Percentiles rank a stretch among this genome's conserved stretches.
Evolutionary conservation across 345 rosid genomes (phyloP).

Genomic region (Murraya paniculata): DNA sequence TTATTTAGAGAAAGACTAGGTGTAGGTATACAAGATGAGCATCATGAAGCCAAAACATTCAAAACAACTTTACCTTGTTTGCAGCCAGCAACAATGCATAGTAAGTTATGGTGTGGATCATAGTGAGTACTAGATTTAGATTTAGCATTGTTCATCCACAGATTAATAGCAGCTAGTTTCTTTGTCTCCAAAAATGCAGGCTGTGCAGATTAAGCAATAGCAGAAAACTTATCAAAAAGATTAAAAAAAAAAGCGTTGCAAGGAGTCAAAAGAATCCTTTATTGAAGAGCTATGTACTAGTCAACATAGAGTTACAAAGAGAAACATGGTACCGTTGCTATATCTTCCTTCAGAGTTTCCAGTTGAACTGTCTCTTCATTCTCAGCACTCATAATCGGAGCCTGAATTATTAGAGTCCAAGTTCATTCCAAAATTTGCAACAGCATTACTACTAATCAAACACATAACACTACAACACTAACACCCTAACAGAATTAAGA

Average conservation of each 20-base stretch:
- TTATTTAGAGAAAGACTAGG: not conserved
- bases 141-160: slow-evolving; percentile 85
- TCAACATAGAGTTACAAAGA: slow-evolving; percentile 4
- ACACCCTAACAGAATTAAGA: slow-evolving; percentile 13
- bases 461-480: not conserved
- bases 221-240: not conserved
- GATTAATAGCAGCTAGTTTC: slow-evolving; percentile 65
- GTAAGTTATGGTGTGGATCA: slow-evolving; percentile 88
- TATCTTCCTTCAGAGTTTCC: slow-evolving; percentile 61
- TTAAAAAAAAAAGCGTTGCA: not conserved
- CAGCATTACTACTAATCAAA: not conserved
- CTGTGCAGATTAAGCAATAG: slow-evolving; percentile 37
- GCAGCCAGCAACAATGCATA: slow-evolving; percentile 68
- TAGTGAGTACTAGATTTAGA: slow-evolving; percentile 85
- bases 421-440: not conserved
- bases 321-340: slow-evolving; percentile 40
- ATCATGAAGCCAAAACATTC: not conserved
- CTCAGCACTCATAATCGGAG: slow-evolving; percentile 62
- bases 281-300: slow-evolving; percentile 15
- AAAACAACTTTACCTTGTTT: slow-evolving; percentile 62
- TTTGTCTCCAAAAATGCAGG: slow-evolving; percentile 59
- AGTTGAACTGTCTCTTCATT: slow-evolving; percentile 67
- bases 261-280: not conserved
- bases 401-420: slow-evolving; percentile 32
- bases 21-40: slow-evolving; percentile 2